Conservation (phyloP, 768 basidiomycete genomes). For the Pleurotus sapidus region DNA sequence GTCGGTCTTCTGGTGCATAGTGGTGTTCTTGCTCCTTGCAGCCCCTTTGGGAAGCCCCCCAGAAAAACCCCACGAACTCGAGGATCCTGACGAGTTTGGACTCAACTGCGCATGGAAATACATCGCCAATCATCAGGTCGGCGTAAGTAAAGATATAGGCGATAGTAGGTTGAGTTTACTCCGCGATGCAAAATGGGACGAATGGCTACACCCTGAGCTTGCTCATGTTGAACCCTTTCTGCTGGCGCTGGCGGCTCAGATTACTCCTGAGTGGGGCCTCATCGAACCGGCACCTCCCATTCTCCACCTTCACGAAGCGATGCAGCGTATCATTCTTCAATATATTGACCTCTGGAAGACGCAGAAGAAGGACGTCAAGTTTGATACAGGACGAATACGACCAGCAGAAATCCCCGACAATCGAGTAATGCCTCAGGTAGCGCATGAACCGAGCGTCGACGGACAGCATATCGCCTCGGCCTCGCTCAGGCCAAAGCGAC, state of each 20-base stretch:
- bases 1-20: conserved; percentile 6
- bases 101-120: too few species aligned
- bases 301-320: conserved; percentile 7
- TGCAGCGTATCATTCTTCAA: background rate
- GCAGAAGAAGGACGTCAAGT: background rate
- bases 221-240: background rate
- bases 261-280: background rate
- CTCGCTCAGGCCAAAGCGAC: too few species aligned
- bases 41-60: background rate
- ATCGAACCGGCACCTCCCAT: background rate
- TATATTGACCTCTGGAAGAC: background rate
- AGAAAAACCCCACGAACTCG: background rate
- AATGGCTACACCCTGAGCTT: conserved; percentile 1
- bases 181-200: background rate
- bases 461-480: too few species aligned
- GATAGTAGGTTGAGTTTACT: too few species aligned
- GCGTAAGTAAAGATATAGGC: too few species aligned
- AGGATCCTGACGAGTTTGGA: too few species aligned
- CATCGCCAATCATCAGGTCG: too few species aligned
- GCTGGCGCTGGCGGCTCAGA: background rate
- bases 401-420: too few species aligned
- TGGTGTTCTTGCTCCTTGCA: background rate
- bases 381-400: background rate
- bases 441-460: too few species aligned
- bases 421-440: too few species aligned